A percentile compares a stretch with the other conserved stretches of the same genome.
Conservation (phyloP, 345 rosid species). For the Raphanus raphanistrum region DNA sequence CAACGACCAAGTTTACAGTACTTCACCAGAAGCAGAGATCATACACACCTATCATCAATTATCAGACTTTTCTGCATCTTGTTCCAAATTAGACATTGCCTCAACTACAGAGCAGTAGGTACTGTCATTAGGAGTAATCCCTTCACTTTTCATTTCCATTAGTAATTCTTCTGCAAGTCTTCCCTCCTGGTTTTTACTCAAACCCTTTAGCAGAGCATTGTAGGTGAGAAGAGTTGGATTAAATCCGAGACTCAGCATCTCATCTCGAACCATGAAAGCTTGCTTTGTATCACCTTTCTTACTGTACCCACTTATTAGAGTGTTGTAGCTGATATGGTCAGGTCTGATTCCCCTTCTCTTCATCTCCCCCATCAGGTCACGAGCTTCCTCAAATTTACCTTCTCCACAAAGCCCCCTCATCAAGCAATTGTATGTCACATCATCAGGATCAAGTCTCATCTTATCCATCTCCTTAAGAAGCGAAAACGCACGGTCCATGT, state of each 20-base stretch:
- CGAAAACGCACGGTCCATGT: constrained; percentile 61
- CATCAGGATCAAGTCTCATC: constrained; percentile 72
- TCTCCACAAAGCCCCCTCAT: constrained; percentile 82
- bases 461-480: constrained; percentile 72
- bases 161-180: constrained; percentile 72
- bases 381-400: constrained; percentile 88
- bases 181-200: constrained; percentile 72
- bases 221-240: constrained; percentile 82
- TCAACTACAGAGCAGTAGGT: constrained; percentile 71
- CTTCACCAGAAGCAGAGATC: too few species aligned
- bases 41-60: neutral
- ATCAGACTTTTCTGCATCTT: constrained; percentile 4
- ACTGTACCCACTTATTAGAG: constrained; percentile 85
- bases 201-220: constrained; percentile 79
- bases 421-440: constrained; percentile 82
- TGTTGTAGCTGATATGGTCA: constrained; percentile 79
- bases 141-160: constrained; percentile 77
- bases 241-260: constrained; percentile 84
- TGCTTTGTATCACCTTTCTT: constrained; percentile 78
- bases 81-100: constrained; percentile 43
- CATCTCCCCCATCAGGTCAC: constrained; percentile 77
- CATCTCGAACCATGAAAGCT: constrained; percentile 75
- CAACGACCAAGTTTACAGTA: too few species aligned
- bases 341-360: constrained; percentile 79
- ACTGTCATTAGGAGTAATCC: constrained; percentile 79